Conservation (phyloP, 495 filamentous ascomycete species). For the Hypoxylon intermedium region DNA sequence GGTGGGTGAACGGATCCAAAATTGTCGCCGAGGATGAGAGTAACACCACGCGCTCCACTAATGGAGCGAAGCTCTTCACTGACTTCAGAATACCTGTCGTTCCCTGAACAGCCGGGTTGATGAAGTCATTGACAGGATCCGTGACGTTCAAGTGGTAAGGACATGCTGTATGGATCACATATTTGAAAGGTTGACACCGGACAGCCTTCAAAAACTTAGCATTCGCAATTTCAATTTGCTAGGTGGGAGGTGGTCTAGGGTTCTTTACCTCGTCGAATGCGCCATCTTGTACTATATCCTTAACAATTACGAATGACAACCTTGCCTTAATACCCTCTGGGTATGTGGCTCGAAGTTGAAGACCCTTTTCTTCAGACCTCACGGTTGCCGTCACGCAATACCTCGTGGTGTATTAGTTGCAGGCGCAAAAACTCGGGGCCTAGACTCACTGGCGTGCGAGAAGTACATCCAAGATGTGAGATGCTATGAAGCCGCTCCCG, state of each 20-base stretch:
- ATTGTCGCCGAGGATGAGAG: no score
- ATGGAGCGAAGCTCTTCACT: no score
- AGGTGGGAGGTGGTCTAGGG: background rate
- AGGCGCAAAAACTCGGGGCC: no score
- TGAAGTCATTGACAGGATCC: no score
- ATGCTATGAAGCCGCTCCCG: slow-evolving; percentile 7
- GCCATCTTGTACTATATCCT: background rate
- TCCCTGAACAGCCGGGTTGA: no score
- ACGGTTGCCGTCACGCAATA: background rate
- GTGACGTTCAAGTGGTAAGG: no score
- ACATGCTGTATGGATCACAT: no score
- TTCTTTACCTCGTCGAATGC: slow-evolving; percentile 2
- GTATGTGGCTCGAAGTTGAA: background rate
- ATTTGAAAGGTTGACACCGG: no score
- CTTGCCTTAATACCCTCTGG: background rate
- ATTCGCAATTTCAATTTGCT: background rate
- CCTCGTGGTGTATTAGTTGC: background rate
- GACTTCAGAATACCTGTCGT: no score
- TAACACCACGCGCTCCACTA: no score
- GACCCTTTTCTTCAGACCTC: background rate
- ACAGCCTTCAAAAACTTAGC: slow-evolving; percentile 5
- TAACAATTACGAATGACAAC: background rate
- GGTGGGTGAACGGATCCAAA: no score
- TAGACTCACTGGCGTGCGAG: slow-evolving; percentile 5
- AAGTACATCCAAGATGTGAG: slow-evolving; percentile 3